Evolutionary conservation across 768 basidiomycete species (phyloP).

Genomic region (Botryobasidium botryosum): DNA sequence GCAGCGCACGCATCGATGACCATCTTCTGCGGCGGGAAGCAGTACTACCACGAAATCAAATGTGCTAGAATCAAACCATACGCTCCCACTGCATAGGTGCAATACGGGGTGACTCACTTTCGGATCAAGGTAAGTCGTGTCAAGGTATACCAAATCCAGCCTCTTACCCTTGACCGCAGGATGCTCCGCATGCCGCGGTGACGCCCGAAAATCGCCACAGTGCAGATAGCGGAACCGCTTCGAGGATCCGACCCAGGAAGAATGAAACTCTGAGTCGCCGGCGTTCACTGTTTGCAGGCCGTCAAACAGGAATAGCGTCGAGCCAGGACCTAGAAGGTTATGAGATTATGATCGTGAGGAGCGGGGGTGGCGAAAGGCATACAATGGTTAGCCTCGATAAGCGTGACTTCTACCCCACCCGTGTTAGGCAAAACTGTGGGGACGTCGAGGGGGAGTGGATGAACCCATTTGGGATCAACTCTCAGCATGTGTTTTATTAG

Average conservation of each 20-base stretch:
- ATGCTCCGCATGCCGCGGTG: conserved; percentile 73
- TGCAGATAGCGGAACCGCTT: conserved; percentile 78
- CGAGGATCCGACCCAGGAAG: conserved; percentile 48
- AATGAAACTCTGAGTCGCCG: conserved; percentile 65
- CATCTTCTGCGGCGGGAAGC: conserved; percentile 87
- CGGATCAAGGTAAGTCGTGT: conserved; percentile 90
- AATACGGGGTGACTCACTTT: conserved; percentile 29
- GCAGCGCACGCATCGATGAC: conserved; percentile 89
- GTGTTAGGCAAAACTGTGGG: conserved; percentile 64
- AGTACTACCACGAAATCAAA: conserved; percentile 40
- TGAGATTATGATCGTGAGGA: neutral
- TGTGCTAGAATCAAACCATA: conserved; percentile 78
- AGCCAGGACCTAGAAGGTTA: conserved; percentile 47
- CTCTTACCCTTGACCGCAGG: conserved; percentile 64
- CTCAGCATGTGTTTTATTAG: conserved; percentile 81
- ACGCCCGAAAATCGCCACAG: conserved; percentile 88
- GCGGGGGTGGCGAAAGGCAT: neutral
- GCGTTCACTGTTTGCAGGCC: conserved; percentile 79
- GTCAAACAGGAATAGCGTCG: conserved; percentile 85
- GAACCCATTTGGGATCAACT: conserved; percentile 79
- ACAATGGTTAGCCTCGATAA: conserved; percentile 98
- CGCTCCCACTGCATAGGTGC: conserved; percentile 95
- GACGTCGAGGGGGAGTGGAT: conserved; percentile 66
- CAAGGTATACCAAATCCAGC: conserved; percentile 81
- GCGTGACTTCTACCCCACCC: conserved; percentile 71